Conservation (phyloP, 768 basidiomycete species). For the Daedalea quercina region DNA sequence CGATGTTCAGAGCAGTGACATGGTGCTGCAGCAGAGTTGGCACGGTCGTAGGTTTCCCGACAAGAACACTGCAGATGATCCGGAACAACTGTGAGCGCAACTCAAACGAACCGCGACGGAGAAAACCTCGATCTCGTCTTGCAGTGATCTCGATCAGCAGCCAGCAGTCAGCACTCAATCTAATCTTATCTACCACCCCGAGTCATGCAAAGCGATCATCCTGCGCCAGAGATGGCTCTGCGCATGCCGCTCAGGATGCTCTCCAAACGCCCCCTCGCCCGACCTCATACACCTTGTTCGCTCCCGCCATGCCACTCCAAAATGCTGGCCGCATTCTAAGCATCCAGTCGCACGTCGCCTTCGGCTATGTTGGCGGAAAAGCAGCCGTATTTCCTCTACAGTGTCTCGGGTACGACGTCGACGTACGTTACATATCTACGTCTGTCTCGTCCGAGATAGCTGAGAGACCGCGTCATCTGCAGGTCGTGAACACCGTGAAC, state of each 20-base stretch:
- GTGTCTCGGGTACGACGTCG: constrained; percentile 91
- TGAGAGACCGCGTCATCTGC: constrained; percentile 2
- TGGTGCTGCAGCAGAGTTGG: no score
- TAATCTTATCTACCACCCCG: not conserved
- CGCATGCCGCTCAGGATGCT: not conserved
- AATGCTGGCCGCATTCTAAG: constrained; percentile 62
- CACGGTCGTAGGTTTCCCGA: no score
- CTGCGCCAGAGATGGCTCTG: not conserved
- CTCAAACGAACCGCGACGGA: no score
- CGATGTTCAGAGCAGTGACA: no score
- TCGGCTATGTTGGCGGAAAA: constrained; percentile 89
- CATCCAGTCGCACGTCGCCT: constrained; percentile 90
- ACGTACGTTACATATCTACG: constrained; percentile 44
- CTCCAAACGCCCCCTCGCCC: no score
- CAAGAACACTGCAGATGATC: no score
- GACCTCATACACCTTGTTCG: no score
- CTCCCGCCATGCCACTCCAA: not conserved
- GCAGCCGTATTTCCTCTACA: constrained; percentile 74
- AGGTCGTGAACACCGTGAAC: constrained; percentile 89
- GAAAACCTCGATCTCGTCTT: no score
- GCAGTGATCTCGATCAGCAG: no score
- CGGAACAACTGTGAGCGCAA: no score
- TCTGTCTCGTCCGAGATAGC: not conserved
- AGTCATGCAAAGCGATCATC: not conserved
- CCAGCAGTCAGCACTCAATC: not conserved